Percentiles rank a stretch among this genome's conserved stretches.
Conservation (phyloP, 1,284 basidiomycete species). For the Cryptococcus sp. region DNA sequence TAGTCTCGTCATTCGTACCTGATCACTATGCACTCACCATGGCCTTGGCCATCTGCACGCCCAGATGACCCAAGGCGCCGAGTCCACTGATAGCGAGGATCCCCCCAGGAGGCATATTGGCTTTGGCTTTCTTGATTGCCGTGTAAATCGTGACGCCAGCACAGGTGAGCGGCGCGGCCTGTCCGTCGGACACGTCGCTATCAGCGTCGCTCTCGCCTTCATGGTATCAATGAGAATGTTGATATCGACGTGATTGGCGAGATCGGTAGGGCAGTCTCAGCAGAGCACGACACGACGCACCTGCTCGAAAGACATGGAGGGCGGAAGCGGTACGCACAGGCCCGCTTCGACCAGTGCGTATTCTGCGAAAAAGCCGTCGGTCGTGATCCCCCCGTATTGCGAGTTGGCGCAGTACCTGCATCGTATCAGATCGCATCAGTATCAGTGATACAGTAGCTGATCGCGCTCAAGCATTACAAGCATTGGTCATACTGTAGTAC, state of each 20-base stretch:
- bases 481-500: background rate
- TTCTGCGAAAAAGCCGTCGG: conserved; percentile 33
- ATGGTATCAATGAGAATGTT: background rate
- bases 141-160: conserved; percentile 36
- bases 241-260: background rate
- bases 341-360: conserved; percentile 29
- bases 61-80: conserved; percentile 32
- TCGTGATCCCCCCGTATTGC: conserved; percentile 24
- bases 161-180: conserved; percentile 37
- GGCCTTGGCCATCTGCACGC: conserved; percentile 37
- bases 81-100: conserved; percentile 35
- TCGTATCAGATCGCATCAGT: background rate
- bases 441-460: no score
- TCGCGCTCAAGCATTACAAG: no score
- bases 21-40: conserved; percentile 20
- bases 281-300: conserved; percentile 5
- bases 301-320: conserved; percentile 29
- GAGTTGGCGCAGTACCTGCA: conserved; percentile 28
- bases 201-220: background rate
- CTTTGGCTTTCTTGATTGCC: conserved; percentile 26
- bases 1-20: background rate
- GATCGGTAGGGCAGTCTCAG: no score
- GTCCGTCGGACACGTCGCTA: background rate
- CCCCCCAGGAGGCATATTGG: conserved; percentile 21
- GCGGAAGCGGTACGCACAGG: conserved; percentile 21